These are phyloP conservation scores for Ramichloridium luteum DNA, from an alignment of 2,329 filamentous ascomycete genomes.

Conservation along the genomic window DNA sequence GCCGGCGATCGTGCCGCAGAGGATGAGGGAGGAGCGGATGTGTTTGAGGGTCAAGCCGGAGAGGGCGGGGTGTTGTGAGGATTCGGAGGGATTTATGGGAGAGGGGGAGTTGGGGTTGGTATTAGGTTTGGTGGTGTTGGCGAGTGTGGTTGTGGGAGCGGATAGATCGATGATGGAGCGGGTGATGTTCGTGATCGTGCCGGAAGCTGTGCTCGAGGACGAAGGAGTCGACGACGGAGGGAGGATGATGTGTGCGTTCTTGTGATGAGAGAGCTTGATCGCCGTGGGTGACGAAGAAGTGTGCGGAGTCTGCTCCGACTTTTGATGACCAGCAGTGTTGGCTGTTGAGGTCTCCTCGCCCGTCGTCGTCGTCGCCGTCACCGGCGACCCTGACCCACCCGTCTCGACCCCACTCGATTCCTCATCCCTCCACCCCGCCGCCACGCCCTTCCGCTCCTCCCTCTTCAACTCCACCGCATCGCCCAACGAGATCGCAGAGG, in stretches of 20 bases:
- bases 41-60: conserved; percentile 58
- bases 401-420: conserved; percentile 17
- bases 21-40: conserved; percentile 56
- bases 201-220: conserved; percentile 58
- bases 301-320: conserved; percentile 23
- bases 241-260: conserved; percentile 61
- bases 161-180: conserved; percentile 73
- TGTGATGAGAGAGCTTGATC: conserved; percentile 52
- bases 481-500: conserved; percentile 39
- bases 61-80: no score
- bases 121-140: conserved; percentile 25
- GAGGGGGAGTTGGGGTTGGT: conserved; percentile 35
- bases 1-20: conserved; percentile 67
- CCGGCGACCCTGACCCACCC: no score
- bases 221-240: conserved; percentile 54
- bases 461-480: conserved; percentile 44
- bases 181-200: conserved; percentile 56
- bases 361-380: conserved; percentile 30
- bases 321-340: conserved; percentile 26
- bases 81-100: no score
- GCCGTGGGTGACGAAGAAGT: conserved; percentile 36
- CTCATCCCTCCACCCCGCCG: conserved; percentile 31
- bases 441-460: conserved; percentile 30
- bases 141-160: conserved; percentile 37
- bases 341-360: conserved; percentile 14